Conservation (phyloP, 1,139 yeast species). For the Torulaspora globosa region DNA sequence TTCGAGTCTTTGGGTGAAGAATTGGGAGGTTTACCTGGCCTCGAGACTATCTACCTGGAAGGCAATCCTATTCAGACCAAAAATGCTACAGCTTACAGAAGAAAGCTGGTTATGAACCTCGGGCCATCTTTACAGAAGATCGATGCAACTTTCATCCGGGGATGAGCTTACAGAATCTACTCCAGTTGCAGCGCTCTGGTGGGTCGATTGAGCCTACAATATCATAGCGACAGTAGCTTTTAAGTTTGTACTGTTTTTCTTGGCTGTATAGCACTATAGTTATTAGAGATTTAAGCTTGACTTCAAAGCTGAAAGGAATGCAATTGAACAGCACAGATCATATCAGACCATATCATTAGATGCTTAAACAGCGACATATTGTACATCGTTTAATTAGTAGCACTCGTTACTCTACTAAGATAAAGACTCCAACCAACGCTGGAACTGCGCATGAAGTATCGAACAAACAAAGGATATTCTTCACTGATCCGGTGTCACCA, state of each 20-base stretch:
- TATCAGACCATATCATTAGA: neutral
- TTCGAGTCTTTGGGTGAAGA: slow-evolving; percentile 68
- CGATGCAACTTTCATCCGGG: slow-evolving; percentile 74
- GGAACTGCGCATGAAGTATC: slow-evolving; percentile 30
- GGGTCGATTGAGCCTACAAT: neutral
- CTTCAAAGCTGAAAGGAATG: neutral
- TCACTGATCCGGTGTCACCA: slow-evolving; percentile 75
- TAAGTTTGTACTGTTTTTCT: neutral
- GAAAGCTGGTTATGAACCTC: slow-evolving; percentile 69
- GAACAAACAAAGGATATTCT: slow-evolving; percentile 61
- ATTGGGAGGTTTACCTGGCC: slow-evolving; percentile 55
- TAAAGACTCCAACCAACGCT: slow-evolving; percentile 17
- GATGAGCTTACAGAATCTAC: slow-evolving; percentile 10
- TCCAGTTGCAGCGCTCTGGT: neutral
- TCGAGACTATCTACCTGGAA: slow-evolving; percentile 91
- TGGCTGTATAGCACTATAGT: neutral
- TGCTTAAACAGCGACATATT: neutral
- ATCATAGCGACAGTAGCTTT: neutral
- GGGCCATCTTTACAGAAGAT: slow-evolving; percentile 70
- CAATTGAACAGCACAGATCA: neutral
- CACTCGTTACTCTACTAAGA: slow-evolving; percentile 6
- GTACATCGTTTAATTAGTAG: neutral
- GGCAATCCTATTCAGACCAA: slow-evolving; percentile 82
- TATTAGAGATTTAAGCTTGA: neutral
- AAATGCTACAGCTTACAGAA: slow-evolving; percentile 76